Evolutionary conservation across 768 basidiomycete genomes (phyloP).

Genomic region (Boletus fagicola): DNA sequence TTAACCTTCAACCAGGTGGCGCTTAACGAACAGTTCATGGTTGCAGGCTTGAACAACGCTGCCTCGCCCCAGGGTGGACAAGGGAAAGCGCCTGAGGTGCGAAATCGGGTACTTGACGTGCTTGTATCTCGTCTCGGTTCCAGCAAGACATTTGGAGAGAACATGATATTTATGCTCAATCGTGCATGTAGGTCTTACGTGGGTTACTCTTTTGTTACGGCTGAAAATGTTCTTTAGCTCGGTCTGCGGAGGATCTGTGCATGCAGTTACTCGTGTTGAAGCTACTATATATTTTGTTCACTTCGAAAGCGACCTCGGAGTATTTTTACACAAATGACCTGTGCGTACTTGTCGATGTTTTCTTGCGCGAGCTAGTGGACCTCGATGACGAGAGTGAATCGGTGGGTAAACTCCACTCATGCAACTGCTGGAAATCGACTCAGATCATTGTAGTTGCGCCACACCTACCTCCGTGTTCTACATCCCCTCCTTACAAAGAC

Average conservation of each 20-base stretch:
- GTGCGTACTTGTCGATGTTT: constrained; percentile 94
- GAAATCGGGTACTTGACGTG: constrained; percentile 80
- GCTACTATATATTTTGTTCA: constrained; percentile 91
- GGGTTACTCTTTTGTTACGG: neutral
- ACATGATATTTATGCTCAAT: constrained; percentile 99
- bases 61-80: constrained; percentile 24
- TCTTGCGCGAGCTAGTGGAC: constrained; percentile 89
- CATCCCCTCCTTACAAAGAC: constrained; percentile 95
- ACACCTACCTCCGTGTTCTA: constrained; percentile 95
- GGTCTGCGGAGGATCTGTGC: constrained; percentile 86
- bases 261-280: constrained; percentile 95
- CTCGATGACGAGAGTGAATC: constrained; percentile 93
- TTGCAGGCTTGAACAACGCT: constrained; percentile 55
- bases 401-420: constrained; percentile 44
- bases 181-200: constrained; percentile 69
- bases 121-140: constrained; percentile 80
- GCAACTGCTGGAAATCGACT: constrained; percentile 1
- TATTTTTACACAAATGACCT: constrained; percentile 99
- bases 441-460: constrained; percentile 61
- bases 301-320: constrained; percentile 87
- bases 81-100: constrained; percentile 39
- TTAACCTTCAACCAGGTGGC: constrained; percentile 59
- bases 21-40: constrained; percentile 99
- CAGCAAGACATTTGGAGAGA: constrained; percentile 96
- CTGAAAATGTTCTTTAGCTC: constrained; percentile 48